These are phyloP conservation scores for Cyberlindnera nakhonratchasimensis DNA, from an alignment of 805 yeast genomes.

Conservation along the genomic window DNA sequence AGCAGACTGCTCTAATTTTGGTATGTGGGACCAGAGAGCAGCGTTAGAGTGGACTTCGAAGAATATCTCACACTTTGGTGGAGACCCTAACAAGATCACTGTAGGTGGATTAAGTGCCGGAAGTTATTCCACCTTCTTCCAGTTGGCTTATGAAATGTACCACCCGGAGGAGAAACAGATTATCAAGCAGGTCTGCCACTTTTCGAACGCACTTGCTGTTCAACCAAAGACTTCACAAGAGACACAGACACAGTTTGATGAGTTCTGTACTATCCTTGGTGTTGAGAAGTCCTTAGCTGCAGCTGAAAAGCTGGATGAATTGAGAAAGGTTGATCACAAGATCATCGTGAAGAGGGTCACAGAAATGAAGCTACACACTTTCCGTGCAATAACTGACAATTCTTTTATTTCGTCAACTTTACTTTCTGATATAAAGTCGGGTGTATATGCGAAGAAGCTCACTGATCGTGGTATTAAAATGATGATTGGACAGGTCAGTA, in stretches of 20 bases:
- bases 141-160: constrained; percentile 40
- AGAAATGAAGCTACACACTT: constrained; percentile 30
- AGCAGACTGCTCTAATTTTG: constrained; percentile 9
- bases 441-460: constrained; percentile 28
- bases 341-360: constrained; percentile 23
- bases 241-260: constrained; percentile 30
- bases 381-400: constrained; percentile 39
- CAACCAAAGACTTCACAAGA: constrained; percentile 39
- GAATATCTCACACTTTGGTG: constrained; percentile 43
- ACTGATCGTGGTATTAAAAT: constrained; percentile 23
- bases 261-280: constrained; percentile 28
- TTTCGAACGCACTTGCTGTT: constrained; percentile 35
- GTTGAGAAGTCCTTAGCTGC: constrained; percentile 17
- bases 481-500: constrained; percentile 33
- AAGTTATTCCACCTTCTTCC: constrained; percentile 39
- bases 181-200: constrained; percentile 34
- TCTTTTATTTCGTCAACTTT: constrained; percentile 32
- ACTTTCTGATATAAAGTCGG: constrained; percentile 31
- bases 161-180: constrained; percentile 38
- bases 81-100: constrained; percentile 40
- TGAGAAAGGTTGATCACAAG: constrained; percentile 22
- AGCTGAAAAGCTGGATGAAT: constrained; percentile 20
- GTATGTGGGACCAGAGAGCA: constrained; percentile 42
- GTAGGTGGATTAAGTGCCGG: constrained; percentile 50
- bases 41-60: constrained; percentile 45